phyloP scores from a whole-genome alignment of 2,329 filamentous ascomycete genomes.

The Passalora sequoiae region DNA sequence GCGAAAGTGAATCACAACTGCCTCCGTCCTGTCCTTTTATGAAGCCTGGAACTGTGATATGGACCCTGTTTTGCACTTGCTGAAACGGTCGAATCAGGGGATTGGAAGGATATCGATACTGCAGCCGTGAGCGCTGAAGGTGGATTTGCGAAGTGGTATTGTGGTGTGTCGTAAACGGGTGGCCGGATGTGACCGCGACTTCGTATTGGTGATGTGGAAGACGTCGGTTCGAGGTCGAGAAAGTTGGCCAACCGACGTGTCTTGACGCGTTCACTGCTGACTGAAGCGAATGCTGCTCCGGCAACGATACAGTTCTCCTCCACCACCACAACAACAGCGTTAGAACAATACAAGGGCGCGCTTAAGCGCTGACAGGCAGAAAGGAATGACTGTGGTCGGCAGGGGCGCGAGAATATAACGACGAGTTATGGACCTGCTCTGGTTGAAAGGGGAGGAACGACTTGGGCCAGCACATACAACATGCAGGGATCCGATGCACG shows the following conservation, averaged over 20 bases:
- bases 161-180: too few relatives aligned
- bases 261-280: background rate
- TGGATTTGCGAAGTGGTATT: background rate
- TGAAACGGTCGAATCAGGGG: background rate
- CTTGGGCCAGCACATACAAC: too few relatives aligned
- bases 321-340: too few relatives aligned
- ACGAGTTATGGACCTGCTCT: too few relatives aligned
- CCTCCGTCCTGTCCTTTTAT: slow-evolving; percentile 4
- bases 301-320: too few relatives aligned
- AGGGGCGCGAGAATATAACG: too few relatives aligned
- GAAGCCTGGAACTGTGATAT: background rate
- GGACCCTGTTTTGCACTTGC: background rate
- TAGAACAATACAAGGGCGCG: too few relatives aligned
- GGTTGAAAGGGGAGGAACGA: too few relatives aligned
- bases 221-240: background rate
- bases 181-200: too few relatives aligned
- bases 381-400: too few relatives aligned
- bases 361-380: too few relatives aligned
- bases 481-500: too few relatives aligned
- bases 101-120: background rate
- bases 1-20: slow-evolving; percentile 2
- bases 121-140: background rate
- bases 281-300: background rate
- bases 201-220: background rate
- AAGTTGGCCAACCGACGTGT: background rate